Base-by-base conservation (phyloP, 441 rosid genomes). In the Corymbia citriodora region DNA sequence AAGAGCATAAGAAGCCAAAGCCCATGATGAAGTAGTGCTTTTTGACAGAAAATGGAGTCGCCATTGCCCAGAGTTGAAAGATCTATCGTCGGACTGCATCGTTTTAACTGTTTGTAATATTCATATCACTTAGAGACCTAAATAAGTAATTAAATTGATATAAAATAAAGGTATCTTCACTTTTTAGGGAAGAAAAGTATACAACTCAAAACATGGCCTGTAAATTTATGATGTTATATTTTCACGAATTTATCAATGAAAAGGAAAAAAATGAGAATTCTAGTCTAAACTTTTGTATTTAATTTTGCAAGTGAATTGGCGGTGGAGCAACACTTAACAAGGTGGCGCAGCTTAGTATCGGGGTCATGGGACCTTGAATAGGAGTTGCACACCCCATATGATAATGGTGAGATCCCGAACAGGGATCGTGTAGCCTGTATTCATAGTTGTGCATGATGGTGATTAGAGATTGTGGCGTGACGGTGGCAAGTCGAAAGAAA, bases 331-430 rank as follows among this genome's bases (percentile, higher is more conserved):
- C 3, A 33, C 40, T 29, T 9, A 3, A 29, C 18, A 63, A 29
- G 33, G 70, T 7, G 18, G 16, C 70, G 0, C 18, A 11, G 10
- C 74, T 8, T 15, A 21, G 1, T 68, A 2, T 8, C 3, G 3
- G 19, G 36, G 74, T n/a, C 74, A 65, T 3, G 3, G 6, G 19
- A n/a, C 36, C 36, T 14, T n/a, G 9, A 31, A 29, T n/a, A 15
- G 33, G 36, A 65, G 74, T n/a, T 65, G 40, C 5, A n/a, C 74
- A n/a, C 1, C 40, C 31, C 21, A n/a, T 7, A 9, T 31, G 74
- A 68, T n/a, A 19, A 8, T 2, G 6, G 40, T 31, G 74, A 68
- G 36, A 68, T 68, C 19, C 8, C 40, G 21, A 68, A 31, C 21
- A 31, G 36, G 33, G 40, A 68, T 15, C 40, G 40, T 2, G 21